Evolutionary conservation across 2,329 filamentous ascomycete species (phyloP).

Genomic region (Colletotrichum tofieldiae): DNA sequence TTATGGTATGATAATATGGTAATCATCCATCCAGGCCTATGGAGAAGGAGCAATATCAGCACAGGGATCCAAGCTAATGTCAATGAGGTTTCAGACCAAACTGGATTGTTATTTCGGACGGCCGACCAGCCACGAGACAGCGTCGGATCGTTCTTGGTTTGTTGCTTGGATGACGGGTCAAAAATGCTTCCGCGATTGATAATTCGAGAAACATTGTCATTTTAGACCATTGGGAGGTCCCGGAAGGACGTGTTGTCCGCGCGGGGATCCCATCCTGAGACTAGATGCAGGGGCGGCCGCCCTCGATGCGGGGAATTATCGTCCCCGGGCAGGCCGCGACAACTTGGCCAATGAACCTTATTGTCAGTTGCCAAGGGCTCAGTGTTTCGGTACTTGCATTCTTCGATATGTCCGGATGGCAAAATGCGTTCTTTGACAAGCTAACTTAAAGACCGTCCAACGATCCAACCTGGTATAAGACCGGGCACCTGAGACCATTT

Average conservation of each 20-base stretch:
- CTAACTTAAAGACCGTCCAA: background rate
- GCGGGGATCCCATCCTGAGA: background rate
- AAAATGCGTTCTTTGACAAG: background rate
- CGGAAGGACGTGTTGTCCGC: background rate
- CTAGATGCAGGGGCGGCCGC: slow-evolving; percentile 1
- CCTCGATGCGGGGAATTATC: slow-evolving; percentile 6
- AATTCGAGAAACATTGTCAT: background rate
- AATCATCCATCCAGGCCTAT: background rate
- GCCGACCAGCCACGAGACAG: background rate
- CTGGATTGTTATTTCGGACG: background rate
- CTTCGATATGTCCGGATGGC: background rate
- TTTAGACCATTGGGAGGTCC: background rate
- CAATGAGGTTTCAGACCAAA: slow-evolving; percentile 20
- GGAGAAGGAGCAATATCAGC: background rate
- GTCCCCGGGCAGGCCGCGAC: background rate
- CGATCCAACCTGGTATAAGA: slow-evolving; percentile 1
- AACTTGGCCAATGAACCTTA: background rate
- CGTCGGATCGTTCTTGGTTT: background rate
- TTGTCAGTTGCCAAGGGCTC: background rate
- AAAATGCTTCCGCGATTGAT: background rate
- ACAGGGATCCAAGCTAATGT: background rate
- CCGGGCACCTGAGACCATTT: background rate
- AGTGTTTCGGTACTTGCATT: slow-evolving; percentile 8
- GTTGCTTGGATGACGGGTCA: background rate
- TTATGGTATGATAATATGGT: background rate